Conservation (phyloP, 2,329 filamentous ascomycete species). For the Sporothrix mexicana region DNA sequence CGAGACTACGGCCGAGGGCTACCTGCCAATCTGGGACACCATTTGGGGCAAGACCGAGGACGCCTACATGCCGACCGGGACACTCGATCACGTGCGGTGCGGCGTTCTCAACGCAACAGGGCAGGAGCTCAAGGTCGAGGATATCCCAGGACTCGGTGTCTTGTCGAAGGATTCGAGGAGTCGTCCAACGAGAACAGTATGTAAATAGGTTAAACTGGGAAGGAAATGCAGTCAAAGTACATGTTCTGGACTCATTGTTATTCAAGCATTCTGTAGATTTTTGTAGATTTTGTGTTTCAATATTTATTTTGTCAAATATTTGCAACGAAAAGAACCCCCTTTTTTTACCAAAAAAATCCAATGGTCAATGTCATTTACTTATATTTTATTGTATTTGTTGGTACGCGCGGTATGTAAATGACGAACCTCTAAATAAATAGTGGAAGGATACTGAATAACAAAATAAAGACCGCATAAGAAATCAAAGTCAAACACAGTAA, state of each 20-base stretch:
- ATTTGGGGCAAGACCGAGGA: constrained; percentile 13
- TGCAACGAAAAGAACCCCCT: no score
- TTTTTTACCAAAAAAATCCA: no score
- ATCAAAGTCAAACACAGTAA: not conserved
- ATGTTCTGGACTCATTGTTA: no score
- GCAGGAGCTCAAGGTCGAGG: constrained; percentile 11
- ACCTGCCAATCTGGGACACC: not conserved
- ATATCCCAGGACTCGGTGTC: not conserved
- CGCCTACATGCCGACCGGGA: constrained; percentile 1
- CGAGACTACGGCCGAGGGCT: constrained; percentile 12
- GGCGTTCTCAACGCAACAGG: not conserved
- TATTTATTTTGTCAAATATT: no score
- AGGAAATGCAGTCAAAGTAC: not conserved
- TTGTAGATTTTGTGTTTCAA: not conserved
- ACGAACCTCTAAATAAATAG: not conserved
- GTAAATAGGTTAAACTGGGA: not conserved
- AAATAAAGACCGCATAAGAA: not conserved
- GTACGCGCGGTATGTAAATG: not conserved
- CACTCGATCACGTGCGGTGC: constrained; percentile 8
- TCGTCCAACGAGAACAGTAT: not conserved
- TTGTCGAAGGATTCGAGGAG: not conserved
- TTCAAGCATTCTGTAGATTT: no score
- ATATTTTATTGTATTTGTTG: not conserved
- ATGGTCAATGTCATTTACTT: not conserved
- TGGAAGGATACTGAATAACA: not conserved